These are phyloP conservation scores for Pseudogymnoascus sp. DNA, from an alignment of 2,329 filamentous ascomycete genomes.

Conservation along the genomic window DNA sequence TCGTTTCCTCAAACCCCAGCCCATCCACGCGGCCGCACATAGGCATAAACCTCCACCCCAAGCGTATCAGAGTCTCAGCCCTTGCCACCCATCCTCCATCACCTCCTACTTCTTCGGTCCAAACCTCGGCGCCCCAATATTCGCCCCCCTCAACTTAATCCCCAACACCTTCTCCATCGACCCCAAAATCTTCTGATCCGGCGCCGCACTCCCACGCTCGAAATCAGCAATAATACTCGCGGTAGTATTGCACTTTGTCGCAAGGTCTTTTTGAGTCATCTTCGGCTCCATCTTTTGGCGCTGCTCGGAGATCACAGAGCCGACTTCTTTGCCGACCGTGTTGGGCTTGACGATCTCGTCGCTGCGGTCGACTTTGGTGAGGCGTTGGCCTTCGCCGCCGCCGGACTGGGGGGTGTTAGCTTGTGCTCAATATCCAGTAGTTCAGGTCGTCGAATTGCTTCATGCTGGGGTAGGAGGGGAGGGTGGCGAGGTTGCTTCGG, in stretches of 20 bases:
- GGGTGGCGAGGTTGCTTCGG: not conserved
- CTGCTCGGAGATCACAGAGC: slow-evolving; percentile 70
- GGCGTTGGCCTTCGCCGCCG: slow-evolving; percentile 72
- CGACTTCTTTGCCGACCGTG: slow-evolving; percentile 73
- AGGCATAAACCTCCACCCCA: too few relatives aligned
- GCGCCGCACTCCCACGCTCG: slow-evolving; percentile 68
- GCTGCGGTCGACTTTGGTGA: slow-evolving; percentile 94
- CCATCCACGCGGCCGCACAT: slow-evolving; percentile 3
- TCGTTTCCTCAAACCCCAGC: not conserved
- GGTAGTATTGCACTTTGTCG: slow-evolving; percentile 83
- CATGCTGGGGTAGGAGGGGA: not conserved
- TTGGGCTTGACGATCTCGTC: slow-evolving; percentile 98
- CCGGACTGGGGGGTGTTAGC: slow-evolving; percentile 41
- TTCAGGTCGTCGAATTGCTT: too few relatives aligned
- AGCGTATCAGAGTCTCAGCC: not conserved
- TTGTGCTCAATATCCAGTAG: not conserved
- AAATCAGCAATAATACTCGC: slow-evolving; percentile 72
- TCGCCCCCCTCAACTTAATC: slow-evolving; percentile 74
- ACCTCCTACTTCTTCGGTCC: slow-evolving; percentile 52
- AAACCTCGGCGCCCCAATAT: slow-evolving; percentile 79
- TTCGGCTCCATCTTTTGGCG: slow-evolving; percentile 79
- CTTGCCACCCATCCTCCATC: not conserved
- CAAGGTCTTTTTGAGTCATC: slow-evolving; percentile 87
- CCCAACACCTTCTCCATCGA: slow-evolving; percentile 79
- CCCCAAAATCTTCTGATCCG: slow-evolving; percentile 73